Evolutionary conservation across 2,329 filamentous ascomycete species (phyloP).

Genomic region (Cordyceps sp.): DNA sequence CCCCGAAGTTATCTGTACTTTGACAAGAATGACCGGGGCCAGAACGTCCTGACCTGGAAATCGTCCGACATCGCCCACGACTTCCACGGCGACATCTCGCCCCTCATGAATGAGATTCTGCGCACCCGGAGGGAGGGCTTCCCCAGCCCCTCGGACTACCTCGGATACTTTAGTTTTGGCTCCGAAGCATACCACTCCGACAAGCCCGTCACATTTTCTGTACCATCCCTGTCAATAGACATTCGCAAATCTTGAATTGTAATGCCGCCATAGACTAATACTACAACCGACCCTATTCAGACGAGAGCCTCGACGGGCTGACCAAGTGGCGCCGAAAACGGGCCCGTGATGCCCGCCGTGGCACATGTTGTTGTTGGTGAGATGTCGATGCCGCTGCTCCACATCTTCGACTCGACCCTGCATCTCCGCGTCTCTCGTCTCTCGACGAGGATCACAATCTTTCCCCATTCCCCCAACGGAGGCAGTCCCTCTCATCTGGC

Average conservation of each 20-base stretch:
- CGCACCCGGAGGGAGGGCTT: conserved; percentile 14
- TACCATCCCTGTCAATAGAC: conserved; percentile 20
- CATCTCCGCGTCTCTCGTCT: not conserved
- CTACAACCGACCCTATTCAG: not conserved
- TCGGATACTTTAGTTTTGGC: conserved; percentile 35
- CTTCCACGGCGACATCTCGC: conserved; percentile 29
- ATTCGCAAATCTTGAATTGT: conserved; percentile 7
- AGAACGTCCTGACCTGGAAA: conserved; percentile 31
- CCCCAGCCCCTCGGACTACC: conserved; percentile 24
- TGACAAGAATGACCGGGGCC: conserved; percentile 17
- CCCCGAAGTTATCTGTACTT: conserved; percentile 26
- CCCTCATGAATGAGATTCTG: conserved; percentile 24
- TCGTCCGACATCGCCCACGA: conserved; percentile 15
- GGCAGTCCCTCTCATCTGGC: too few relatives aligned
- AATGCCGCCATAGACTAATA: not conserved
- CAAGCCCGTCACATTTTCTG: conserved; percentile 30
- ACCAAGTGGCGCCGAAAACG: too few relatives aligned
- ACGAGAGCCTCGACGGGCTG: too few relatives aligned
- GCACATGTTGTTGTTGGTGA: too few relatives aligned
- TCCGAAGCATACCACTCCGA: conserved; percentile 28
- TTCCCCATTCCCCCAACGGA: too few relatives aligned
- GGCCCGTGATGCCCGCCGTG: too few relatives aligned
- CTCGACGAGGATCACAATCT: not conserved
- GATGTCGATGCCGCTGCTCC: too few relatives aligned
- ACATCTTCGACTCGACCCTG: too few relatives aligned